Base-by-base conservation (phyloP, 176 grass and related monocot species). In the Saccharum spontaneum region DNA sequence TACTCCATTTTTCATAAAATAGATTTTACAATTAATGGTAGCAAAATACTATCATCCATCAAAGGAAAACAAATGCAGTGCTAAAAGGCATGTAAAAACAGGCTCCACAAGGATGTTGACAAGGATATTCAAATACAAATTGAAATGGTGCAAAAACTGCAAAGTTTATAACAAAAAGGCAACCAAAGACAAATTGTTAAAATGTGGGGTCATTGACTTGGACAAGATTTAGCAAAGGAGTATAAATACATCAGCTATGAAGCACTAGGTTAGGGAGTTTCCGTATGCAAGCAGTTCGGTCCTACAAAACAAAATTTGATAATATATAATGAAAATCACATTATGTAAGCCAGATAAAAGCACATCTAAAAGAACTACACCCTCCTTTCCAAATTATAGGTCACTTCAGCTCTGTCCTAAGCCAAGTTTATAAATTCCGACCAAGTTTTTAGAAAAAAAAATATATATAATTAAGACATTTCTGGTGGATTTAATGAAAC, bases 221-320 rank as follows among this genome's bases (percentile, higher is more conserved):
- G 3, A 24, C 55, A 62, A 59, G 6, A 78, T 62, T 43, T 22
- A 78, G 75, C 36, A 62, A 78, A 26, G 18, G 16, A 45, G 26
- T 45, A 71, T 10, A 60, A 38, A 57, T 14, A 7, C 50, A 66
- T 50, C 76, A 13, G 12, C 37, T 65, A 79, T 23, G 30, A 77
- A 61, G 3, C 33, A 85, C 90, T 54, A 99, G 86, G 41, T 91
- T 84, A 37, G 93, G 93, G 77, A 99, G 93, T 80, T 92, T 94
- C 97, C 97, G 94, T 88, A 96, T 90, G 84, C 91, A 90, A 55
- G 97, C 97, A 65, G 91, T 99, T 65, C 84, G 89, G 68, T 99
- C 93, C 93, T 98, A 84, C 69, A 89, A 40, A 89, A 86, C 23
- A 40, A 83, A 79, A 26, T 77, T 28, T 62, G 78, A 70, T 76